These are phyloP conservation scores for Aurinia saxatilis DNA, from an alignment of 345 rosid species.

Conservation along the genomic window DNA sequence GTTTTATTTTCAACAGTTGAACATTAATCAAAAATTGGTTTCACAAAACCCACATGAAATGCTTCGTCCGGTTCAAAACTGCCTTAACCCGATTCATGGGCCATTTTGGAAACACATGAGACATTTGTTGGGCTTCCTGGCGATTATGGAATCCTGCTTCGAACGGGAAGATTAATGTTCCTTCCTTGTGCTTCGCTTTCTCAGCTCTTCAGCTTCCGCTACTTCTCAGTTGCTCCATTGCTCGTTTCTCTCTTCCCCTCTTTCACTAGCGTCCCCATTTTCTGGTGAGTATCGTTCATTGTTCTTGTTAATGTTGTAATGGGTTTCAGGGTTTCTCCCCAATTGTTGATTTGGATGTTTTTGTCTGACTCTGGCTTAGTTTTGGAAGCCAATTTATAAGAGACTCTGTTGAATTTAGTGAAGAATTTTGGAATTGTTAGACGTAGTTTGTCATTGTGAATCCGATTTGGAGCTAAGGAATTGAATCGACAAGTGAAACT, in stretches of 20 bases:
- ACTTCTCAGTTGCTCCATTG: conserved; percentile 49
- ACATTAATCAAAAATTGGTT: not conserved
- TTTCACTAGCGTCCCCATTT: conserved; percentile 43
- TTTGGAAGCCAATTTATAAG: not conserved
- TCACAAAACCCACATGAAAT: not conserved
- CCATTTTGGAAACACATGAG: not conserved
- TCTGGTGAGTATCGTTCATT: conserved; percentile 34
- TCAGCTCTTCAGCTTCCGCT: conserved; percentile 27
- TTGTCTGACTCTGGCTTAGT: not conserved
- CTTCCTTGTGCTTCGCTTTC: conserved; percentile 63
- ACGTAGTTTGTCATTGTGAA: not conserved
- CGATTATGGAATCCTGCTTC: conserved; percentile 17
- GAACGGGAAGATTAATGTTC: conserved; percentile 9
- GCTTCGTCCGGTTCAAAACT: no score
- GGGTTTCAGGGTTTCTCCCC: not conserved
- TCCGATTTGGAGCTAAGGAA: not conserved
- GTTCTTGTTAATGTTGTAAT: not conserved
- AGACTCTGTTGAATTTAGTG: not conserved
- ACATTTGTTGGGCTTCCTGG: conserved; percentile 27
- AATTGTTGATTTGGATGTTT: not conserved
- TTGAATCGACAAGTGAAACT: not conserved
- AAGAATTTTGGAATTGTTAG: not conserved
- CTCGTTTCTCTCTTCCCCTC: conserved; percentile 45
- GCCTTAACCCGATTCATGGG: not conserved
- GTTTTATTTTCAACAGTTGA: not conserved